phyloP scores from a whole-genome alignment of 2,329 filamentous ascomycete species.

The Fusarium irregulare region DNA sequence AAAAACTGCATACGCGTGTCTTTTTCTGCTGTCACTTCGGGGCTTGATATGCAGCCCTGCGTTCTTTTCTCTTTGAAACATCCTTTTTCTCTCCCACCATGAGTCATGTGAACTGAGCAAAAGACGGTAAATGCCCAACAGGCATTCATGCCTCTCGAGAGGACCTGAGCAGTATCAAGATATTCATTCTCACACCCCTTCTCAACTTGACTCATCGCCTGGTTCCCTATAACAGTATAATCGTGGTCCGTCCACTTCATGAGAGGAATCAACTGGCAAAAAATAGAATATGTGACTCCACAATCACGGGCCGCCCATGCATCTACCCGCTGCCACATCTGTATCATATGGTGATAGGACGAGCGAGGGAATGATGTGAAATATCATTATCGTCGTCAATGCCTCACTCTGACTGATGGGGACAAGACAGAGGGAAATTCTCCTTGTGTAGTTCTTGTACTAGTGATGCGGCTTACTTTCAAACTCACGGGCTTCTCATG shows the following conservation, averaged over 20 bases:
- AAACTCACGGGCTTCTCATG: neutral
- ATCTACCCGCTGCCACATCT: slow-evolving; percentile 11
- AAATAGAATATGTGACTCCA: neutral
- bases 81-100: neutral
- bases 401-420: neutral
- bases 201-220: neutral
- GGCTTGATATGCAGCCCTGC: slow-evolving; percentile 13
- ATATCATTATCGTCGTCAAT: neutral
- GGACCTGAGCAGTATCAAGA: neutral
- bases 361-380: neutral
- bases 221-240: neutral
- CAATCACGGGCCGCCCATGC: slow-evolving; percentile 3
- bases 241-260: neutral
- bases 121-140: slow-evolving; percentile 15
- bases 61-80: slow-evolving; percentile 4
- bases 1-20: slow-evolving; percentile 5
- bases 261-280: neutral
- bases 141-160: neutral
- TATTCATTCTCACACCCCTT: neutral
- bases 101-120: slow-evolving; percentile 1
- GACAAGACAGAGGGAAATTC: neutral
- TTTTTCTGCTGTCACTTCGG: neutral
- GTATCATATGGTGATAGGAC: neutral
- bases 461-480: neutral
- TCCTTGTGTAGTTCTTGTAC: neutral